A percentile compares a stretch with the other conserved stretches of the same genome.
Evolutionary conservation across 371 early-diverging fungal species (phyloP).

Genomic region (Vavraia culicis): DNA sequence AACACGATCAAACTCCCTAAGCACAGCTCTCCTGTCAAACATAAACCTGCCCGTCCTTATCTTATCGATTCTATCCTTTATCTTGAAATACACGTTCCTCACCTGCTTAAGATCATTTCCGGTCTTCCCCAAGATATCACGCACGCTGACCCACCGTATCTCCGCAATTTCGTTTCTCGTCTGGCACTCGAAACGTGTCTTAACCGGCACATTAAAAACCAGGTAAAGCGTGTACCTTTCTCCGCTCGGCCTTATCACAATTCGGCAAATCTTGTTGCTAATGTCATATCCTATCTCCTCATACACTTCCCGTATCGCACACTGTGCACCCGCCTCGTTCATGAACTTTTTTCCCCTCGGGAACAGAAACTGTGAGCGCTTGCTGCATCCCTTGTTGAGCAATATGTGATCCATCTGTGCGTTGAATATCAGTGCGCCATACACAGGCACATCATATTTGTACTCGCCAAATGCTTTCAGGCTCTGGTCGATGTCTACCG

Average conservation of each 20-base stretch:
- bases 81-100: no score
- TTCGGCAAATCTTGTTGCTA: slow-evolving; percentile 46
- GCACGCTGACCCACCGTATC: slow-evolving; percentile 10
- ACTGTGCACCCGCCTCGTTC: slow-evolving; percentile 63
- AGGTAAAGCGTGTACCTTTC: slow-evolving; percentile 57
- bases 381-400: slow-evolving; percentile 68
- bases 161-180: slow-evolving; percentile 75
- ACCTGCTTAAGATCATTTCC: no score
- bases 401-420: slow-evolving; percentile 55
- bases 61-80: no score
- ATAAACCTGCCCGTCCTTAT: no score
- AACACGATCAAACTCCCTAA: no score
- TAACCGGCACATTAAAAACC: slow-evolving; percentile 62
- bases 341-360: slow-evolving; percentile 96
- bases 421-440: slow-evolving; percentile 88
- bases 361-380: slow-evolving; percentile 69
- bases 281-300: slow-evolving; percentile 92
- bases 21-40: no score
- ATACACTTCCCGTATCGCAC: slow-evolving; percentile 73
- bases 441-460: slow-evolving; percentile 83
- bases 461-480: slow-evolving; percentile 72
- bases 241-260: slow-evolving; percentile 13
- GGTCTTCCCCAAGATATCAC: no score
- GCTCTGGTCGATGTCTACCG: slow-evolving; percentile 56
- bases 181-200: slow-evolving; percentile 57